Evolutionary conservation across 306 rosid species (phyloP).

Genomic region (Betula pendula): DNA sequence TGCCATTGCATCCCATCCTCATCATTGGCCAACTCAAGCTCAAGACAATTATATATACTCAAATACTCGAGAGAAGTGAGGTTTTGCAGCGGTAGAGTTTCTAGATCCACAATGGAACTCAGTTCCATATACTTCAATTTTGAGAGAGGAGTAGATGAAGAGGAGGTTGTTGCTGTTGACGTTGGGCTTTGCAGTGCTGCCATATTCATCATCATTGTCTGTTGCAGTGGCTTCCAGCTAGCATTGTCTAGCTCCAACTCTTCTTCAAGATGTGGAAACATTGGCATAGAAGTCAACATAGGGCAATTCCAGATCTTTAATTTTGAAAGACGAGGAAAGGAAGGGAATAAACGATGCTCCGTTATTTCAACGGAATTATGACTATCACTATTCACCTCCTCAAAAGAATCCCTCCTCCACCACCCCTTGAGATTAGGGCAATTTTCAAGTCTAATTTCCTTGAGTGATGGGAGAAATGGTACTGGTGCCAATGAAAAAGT

Average conservation of each 20-base stretch:
- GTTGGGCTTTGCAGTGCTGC: too few species aligned
- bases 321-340: background rate
- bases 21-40: slow-evolving; percentile 5
- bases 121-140: background rate
- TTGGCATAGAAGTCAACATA: background rate
- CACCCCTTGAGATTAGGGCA: slow-evolving; percentile 31
- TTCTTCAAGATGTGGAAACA: background rate
- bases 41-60: accelerated
- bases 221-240: background rate
- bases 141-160: background rate
- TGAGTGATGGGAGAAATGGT: slow-evolving; percentile 25
- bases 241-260: accelerated
- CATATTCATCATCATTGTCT: background rate
- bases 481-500: background rate
- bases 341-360: background rate
- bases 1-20: background rate
- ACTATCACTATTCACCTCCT: too few species aligned
- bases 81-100: background rate
- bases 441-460: accelerated
- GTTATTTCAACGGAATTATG: background rate
- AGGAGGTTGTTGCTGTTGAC: background rate
- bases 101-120: background rate
- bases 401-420: background rate
- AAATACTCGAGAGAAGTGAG: background rate
- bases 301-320: accelerated